phyloP scores from a whole-genome alignment of 148 eudicot genomes.

The Dianthus caryophyllus region DNA sequence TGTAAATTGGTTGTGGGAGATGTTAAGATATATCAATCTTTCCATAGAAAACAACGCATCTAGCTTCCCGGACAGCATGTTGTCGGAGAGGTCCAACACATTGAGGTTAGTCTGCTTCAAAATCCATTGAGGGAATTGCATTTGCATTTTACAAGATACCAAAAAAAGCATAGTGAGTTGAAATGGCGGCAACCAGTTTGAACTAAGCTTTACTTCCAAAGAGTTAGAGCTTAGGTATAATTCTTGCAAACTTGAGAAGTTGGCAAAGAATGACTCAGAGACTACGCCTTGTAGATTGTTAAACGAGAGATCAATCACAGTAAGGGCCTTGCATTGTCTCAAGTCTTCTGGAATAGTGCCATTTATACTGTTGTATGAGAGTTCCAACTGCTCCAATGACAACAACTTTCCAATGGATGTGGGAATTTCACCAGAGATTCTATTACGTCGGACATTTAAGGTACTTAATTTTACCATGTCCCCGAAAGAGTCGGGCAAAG shows the following conservation, averaged over 20 bases:
- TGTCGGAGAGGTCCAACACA: conserved; percentile 16
- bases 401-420: not conserved
- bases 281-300: conserved; percentile 22
- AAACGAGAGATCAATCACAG: conserved; percentile 7
- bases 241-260: conserved; percentile 12
- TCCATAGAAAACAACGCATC: too few relatives aligned
- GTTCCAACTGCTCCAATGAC: conserved; percentile 1
- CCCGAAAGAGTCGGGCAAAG: not conserved
- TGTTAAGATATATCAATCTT: not conserved
- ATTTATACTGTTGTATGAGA: not conserved
- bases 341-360: not conserved
- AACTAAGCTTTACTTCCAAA: conserved; percentile 15
- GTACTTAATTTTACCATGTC: not conserved
- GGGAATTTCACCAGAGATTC: conserved; percentile 13
- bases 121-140: conserved; percentile 25
- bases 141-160: conserved; percentile 14
- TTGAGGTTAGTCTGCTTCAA: conserved; percentile 17
- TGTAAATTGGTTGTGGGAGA: conserved; percentile 22
- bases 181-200: conserved; percentile 32
- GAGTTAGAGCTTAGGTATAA: conserved; percentile 11
- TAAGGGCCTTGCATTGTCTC: not conserved
- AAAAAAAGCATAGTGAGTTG: conserved; percentile 19
- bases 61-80: not conserved
- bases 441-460: not conserved
- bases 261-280: conserved; percentile 18